Evolutionary conservation across 2,329 filamentous ascomycete genomes (phyloP), one percentile per base, ranked within the genome.

Genomic region (Metarhizium humberi): DNA sequence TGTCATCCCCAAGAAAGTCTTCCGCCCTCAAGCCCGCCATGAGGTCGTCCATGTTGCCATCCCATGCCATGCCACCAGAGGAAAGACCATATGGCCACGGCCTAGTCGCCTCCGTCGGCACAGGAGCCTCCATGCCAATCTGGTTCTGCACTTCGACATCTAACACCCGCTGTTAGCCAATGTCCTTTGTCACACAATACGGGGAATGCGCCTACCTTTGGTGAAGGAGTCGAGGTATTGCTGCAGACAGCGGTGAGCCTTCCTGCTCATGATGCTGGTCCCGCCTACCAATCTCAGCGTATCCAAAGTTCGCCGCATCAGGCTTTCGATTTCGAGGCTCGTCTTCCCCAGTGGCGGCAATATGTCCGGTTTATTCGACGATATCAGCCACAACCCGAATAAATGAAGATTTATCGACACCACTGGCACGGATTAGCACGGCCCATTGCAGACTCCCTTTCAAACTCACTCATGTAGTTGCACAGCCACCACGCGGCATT

Each of bases 401-500:
- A 63, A 45, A 42, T 68, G 64, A 14, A 67, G 60, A 18, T 60
- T 63, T n/a, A 61, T 61, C 4, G 65, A 65, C 0, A 67, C 58
- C 30, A 60, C 65, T 67, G 40, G 8, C 7, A 32, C 8, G 6
- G n/a, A 14, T 8, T 36, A 25, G 30, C 30, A 16, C 10, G 38
- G 30, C 16, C 10, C 6, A 5, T 13, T 30, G 13, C 45, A 14
- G 45, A 29, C n/a, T 40, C 20, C 20, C 20, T 11, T 14, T 18
- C 20, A 10, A 16, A 60, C 64, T 51, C 59, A 67, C 66, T 59
- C 55, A 60, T 62, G 46, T 66, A 68, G 51, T 68, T 68, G 52
- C 64, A 66, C n/a, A 61, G 59, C 66, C 66, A 68, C 66, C 66
- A 68, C 14, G 62, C 56, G 1, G 63, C 64, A 49, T 67, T 67